Evolutionary conservation across 352 stramenopile species (phyloP).

Genomic region (Globisporangium okanoganense): DNA sequence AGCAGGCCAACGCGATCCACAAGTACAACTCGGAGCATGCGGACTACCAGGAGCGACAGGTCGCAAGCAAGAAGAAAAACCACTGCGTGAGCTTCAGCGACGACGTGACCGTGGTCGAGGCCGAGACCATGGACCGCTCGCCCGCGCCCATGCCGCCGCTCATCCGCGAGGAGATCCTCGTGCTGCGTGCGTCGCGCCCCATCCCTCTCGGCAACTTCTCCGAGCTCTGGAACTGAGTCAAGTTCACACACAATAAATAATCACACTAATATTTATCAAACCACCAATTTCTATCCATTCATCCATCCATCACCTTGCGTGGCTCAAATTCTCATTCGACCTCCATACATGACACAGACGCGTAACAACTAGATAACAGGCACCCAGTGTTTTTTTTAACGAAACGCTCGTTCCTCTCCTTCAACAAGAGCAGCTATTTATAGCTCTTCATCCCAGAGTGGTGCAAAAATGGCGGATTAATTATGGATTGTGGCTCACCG

Average conservation of each 20-base stretch:
- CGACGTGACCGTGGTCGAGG: constrained; percentile 37
- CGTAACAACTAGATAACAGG: background rate
- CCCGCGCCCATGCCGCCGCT: constrained; percentile 56
- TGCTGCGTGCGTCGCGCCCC: constrained; percentile 63
- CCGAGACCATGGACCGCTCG: constrained; percentile 50
- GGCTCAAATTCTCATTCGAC: background rate
- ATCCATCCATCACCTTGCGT: background rate
- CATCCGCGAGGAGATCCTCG: constrained; percentile 72
- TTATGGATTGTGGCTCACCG: background rate
- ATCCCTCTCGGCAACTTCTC: constrained; percentile 78
- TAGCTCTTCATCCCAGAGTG: background rate
- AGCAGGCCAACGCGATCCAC: constrained; percentile 49
- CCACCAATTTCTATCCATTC: background rate
- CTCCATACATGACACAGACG: background rate
- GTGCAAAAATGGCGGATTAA: background rate
- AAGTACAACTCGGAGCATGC: constrained; percentile 20
- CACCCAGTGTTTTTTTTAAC: background rate
- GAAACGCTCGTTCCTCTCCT: background rate
- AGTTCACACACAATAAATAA: constrained; percentile 1
- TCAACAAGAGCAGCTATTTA: background rate
- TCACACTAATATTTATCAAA: constrained; percentile 31
- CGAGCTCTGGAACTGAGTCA: constrained; percentile 63
- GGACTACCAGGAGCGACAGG: constrained; percentile 4
- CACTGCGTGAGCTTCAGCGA: constrained; percentile 58
- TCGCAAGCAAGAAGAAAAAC: constrained; percentile 14